Evolutionary conservation across 805 yeast genomes (phyloP).

Genomic region (Yarrowia sp.): DNA sequence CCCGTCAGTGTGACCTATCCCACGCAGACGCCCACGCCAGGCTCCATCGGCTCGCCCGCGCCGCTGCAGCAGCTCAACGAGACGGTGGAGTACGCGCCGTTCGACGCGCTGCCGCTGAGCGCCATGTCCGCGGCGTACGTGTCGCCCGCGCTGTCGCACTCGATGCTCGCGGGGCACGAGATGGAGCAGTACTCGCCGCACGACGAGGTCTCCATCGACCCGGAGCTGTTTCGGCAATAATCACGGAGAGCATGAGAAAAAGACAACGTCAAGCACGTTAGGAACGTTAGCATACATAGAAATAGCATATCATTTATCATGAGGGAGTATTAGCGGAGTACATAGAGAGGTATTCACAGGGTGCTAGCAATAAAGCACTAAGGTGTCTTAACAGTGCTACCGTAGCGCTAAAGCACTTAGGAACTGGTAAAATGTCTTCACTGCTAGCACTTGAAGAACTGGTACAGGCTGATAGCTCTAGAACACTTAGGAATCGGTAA

Average conservation of each 20-base stretch:
- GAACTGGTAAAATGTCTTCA: too few relatives aligned
- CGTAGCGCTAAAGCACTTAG: too few relatives aligned
- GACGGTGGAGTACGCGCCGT: constrained; percentile 9
- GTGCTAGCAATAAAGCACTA: too few relatives aligned
- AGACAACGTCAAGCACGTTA: neutral
- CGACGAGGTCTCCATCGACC: constrained; percentile 2
- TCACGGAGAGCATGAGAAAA: neutral
- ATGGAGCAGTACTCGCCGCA: neutral
- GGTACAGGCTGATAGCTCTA: too few relatives aligned
- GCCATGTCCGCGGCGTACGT: constrained; percentile 8
- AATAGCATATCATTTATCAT: neutral
- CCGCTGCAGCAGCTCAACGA: constrained; percentile 24
- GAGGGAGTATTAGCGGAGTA: too few relatives aligned
- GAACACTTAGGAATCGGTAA: too few relatives aligned
- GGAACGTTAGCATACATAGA: neutral
- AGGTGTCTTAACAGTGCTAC: too few relatives aligned
- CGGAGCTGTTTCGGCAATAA: constrained; percentile 2
- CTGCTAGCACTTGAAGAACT: too few relatives aligned
- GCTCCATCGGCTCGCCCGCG: constrained; percentile 17
- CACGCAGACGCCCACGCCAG: constrained; percentile 21
- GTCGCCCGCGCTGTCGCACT: constrained; percentile 9
- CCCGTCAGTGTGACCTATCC: constrained; percentile 1
- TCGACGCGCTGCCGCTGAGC: constrained; percentile 4
- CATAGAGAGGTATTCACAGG: too few relatives aligned
- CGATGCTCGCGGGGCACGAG: neutral